phyloP scores from a whole-genome alignment of 75 land plant genomes.

The Cunninghamia lanceolata region DNA sequence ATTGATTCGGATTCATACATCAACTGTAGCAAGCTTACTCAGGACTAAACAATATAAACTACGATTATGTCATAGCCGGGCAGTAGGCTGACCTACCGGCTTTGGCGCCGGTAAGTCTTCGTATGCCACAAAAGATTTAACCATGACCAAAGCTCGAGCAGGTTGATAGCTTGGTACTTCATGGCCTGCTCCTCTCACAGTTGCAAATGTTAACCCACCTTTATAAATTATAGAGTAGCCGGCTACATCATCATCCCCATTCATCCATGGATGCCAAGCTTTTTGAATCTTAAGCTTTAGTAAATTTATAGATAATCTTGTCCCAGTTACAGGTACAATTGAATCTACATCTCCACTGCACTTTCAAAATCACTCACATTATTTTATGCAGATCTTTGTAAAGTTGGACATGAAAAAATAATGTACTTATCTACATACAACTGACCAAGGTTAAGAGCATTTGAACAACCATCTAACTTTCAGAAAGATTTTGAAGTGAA shows the following conservation, averaged over 20 bases:
- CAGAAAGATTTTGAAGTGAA: too few relatives aligned
- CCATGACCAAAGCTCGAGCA: slow-evolving; percentile 15
- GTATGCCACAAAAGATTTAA: neutral
- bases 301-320: neutral
- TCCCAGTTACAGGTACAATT: neutral
- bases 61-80: too few relatives aligned
- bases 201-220: slow-evolving; percentile 20
- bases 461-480: too few relatives aligned
- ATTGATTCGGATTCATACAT: too few relatives aligned
- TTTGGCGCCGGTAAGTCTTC: neutral
- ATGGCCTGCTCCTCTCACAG: slow-evolving; percentile 44
- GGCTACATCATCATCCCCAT: neutral
- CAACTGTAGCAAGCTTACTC: too few relatives aligned
- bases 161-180: slow-evolving; percentile 28
- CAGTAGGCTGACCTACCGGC: too few relatives aligned
- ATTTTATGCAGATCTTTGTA: neutral
- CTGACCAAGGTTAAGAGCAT: too few relatives aligned
- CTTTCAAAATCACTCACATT: neutral
- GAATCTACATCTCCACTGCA: neutral
- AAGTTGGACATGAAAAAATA: too few relatives aligned
- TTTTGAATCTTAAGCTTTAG: neutral
- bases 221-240: neutral
- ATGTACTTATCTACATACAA: too few relatives aligned
- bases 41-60: too few relatives aligned
- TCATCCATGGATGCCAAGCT: neutral